Evolutionary conservation across 805 yeast genomes (phyloP), one percentile per base, ranked within the genome.

Genomic region (Sugiyamaella marilandica): DNA sequence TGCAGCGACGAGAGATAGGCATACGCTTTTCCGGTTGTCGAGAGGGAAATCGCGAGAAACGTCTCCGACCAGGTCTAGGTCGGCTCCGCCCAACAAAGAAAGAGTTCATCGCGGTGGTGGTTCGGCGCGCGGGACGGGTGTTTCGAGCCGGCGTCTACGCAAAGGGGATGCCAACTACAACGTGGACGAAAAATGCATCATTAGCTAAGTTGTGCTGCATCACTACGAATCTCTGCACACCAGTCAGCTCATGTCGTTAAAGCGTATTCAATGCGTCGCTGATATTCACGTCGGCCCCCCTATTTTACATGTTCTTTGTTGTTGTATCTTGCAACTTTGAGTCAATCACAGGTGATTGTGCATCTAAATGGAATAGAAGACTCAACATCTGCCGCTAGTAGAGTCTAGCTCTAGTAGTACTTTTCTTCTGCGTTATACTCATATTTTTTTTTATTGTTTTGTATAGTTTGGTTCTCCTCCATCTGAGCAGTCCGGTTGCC

Each of bases 61-160:
- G 14, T 32, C 29, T 13, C 29, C 29, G 16, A 19, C 51, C 35
- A 16, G 53, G 29, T 50, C 53, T 2, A 2, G 43, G 24, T 45
- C 49, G 35, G 49, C 53, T 11, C 48, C 53, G 10, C 53, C 53
- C 24, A 39, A 50, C 37, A 50, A 50, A 45, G 19, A 21, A 8
- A 18, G 29, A 24, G 29, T 24, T 24, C 29, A 24, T 7, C 29
- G 29, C 7, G 7, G 29, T 24, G 29, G 29, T 24, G 29, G 29
- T 24, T 24, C 29, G n/a, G n/a, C n/a, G 29, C 29, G 29, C 29
- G 29, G 7, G 7, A 5, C 29, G 29, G 29, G 29, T 7, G 10
- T 45, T 21, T 45, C 47, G 10, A 31, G 34, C 4, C 47, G 47
- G 19, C 13, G 36, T 2, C 36, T 45, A n/a, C 37, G 47, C 5